Percentiles rank a stretch among this genome's conserved stretches.
phyloP scores from a whole-genome alignment of 78 protist genomes.

The Ministeria vibrans region DNA sequence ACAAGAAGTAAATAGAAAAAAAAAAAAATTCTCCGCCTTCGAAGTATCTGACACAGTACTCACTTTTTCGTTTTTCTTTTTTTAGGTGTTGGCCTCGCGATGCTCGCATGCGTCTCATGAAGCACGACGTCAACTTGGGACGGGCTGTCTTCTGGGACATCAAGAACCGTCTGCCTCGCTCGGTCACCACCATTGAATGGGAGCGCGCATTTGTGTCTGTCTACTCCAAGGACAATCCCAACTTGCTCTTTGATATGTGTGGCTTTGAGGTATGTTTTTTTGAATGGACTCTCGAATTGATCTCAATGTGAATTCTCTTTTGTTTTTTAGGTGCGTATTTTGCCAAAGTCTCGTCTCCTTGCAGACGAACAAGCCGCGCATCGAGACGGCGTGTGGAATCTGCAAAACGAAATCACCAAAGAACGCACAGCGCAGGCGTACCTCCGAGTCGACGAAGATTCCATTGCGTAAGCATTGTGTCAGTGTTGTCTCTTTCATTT shows the following conservation, averaged over 20 bases:
- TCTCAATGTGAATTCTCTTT: no score
- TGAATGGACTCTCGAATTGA: no score
- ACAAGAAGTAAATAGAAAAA: no score
- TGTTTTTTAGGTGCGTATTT: no score
- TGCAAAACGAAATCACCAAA: slow-evolving; percentile 92
- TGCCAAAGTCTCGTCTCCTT: slow-evolving; percentile 82
- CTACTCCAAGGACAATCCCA: slow-evolving; percentile 96
- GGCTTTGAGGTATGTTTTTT: no score
- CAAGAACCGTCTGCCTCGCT: slow-evolving; percentile 93
- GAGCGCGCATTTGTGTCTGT: slow-evolving; percentile 79
- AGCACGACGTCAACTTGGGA: slow-evolving; percentile 98
- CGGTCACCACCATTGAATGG: slow-evolving; percentile 85
- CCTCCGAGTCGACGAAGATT: slow-evolving; percentile 84
- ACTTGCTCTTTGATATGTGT: slow-evolving; percentile 92
- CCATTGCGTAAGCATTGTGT: no score
- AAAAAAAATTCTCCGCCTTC: no score
- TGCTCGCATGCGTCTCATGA: slow-evolving; percentile 97
- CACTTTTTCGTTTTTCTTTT: no score
- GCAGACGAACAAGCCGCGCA: slow-evolving; percentile 54
- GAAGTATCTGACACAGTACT: no score
- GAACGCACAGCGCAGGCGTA: slow-evolving; percentile 96
- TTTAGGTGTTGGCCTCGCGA: slow-evolving; percentile 99
- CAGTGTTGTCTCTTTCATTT: no score
- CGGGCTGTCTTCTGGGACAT: slow-evolving; percentile 98
- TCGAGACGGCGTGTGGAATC: slow-evolving; percentile 95